Conservation (phyloP, 2,329 filamentous ascomycete species). For the Xylaria sp. region DNA sequence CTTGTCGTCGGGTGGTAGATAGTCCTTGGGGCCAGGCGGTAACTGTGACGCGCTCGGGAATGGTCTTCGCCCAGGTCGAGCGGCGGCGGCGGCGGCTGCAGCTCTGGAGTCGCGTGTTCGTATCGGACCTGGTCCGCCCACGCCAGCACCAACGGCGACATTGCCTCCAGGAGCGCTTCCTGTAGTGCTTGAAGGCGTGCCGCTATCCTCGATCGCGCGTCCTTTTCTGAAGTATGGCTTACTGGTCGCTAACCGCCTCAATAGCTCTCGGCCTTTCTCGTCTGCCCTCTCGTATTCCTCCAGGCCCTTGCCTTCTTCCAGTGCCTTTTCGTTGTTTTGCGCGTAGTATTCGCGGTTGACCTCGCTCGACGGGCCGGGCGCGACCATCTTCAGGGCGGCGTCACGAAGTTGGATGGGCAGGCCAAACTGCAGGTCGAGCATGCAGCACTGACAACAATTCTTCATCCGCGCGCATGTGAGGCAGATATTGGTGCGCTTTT, state of each 20-base stretch:
- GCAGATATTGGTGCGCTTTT: slow-evolving; percentile 95
- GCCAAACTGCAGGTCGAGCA: slow-evolving; percentile 96
- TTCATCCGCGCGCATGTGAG: slow-evolving; percentile 96
- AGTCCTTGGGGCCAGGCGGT: slow-evolving; percentile 86
- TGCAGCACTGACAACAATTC: slow-evolving; percentile 99
- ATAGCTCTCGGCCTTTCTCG: slow-evolving; percentile 90
- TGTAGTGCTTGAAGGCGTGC: slow-evolving; percentile 53
- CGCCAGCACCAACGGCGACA: slow-evolving; percentile 64
- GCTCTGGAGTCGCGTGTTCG: slow-evolving; percentile 75
- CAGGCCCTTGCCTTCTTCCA: slow-evolving; percentile 87
- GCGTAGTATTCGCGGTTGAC: slow-evolving; percentile 98
- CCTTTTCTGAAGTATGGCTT: slow-evolving; percentile 97
- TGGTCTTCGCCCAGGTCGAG: slow-evolving; percentile 63
- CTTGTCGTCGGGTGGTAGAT: slow-evolving; percentile 81
- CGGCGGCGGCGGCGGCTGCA: slow-evolving; percentile 60
- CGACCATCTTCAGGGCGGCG: slow-evolving; percentile 97
- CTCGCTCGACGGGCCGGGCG: slow-evolving; percentile 88
- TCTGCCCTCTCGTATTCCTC: slow-evolving; percentile 98
- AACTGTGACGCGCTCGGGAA: slow-evolving; percentile 79
- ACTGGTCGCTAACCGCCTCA: slow-evolving; percentile 86
- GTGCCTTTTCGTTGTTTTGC: slow-evolving; percentile 94
- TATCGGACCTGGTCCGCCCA: slow-evolving; percentile 78
- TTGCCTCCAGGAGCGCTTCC: slow-evolving; percentile 58
- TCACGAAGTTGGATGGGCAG: slow-evolving; percentile 94
- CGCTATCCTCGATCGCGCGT: slow-evolving; percentile 73